These are phyloP conservation scores for Penicillium canescens DNA, from an alignment of 495 filamentous ascomycete species.

Conservation along the genomic window DNA sequence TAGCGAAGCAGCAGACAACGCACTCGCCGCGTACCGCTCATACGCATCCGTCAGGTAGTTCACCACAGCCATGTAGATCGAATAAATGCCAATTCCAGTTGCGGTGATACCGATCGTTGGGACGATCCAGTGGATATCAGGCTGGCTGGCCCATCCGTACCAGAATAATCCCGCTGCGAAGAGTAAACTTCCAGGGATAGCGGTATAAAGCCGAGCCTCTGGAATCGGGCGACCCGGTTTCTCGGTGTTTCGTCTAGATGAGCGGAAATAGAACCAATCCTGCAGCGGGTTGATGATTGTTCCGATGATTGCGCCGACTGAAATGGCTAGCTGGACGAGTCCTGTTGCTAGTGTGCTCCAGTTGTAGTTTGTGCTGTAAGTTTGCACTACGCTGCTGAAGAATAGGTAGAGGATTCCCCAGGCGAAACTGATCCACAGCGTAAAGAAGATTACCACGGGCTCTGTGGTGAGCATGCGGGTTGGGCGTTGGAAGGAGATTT, in stretches of 20 bases:
- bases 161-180: conserved; percentile 44
- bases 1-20: conserved; percentile 35
- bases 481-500: conserved; percentile 45
- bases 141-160: conserved; percentile 40
- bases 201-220: conserved; percentile 42
- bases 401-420: conserved; percentile 55
- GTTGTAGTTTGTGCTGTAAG: conserved; percentile 37
- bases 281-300: conserved; percentile 42
- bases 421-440: conserved; percentile 52
- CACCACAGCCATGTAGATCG: conserved; percentile 49
- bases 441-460: conserved; percentile 53
- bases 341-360: conserved; percentile 36
- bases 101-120: conserved; percentile 35
- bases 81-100: conserved; percentile 42
- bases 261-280: conserved; percentile 38
- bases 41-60: conserved; percentile 52
- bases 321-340: conserved; percentile 42
- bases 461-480: conserved; percentile 52
- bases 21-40: conserved; percentile 39
- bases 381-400: conserved; percentile 42
- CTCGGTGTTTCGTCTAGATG: conserved; percentile 27
- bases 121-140: conserved; percentile 40
- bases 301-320: conserved; percentile 41
- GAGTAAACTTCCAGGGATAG: conserved; percentile 41
- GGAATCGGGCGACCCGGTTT: conserved; percentile 34